Conservation (phyloP, 1,139 yeast genomes). For the Saccharomyces hybrid region DNA sequence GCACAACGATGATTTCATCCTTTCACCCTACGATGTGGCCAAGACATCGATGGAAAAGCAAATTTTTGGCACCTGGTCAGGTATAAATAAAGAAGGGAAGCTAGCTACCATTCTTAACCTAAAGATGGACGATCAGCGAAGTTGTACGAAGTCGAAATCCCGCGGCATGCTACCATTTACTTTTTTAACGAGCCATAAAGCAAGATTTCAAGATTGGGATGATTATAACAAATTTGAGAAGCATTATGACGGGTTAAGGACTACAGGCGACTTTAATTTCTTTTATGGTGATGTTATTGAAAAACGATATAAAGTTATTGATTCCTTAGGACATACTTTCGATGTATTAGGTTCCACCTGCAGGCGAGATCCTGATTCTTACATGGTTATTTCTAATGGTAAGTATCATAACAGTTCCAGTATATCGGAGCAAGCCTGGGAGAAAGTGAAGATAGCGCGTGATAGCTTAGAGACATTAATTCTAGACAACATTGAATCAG, state of each 20-base stretch:
- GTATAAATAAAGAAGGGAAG: slow-evolving; percentile 54
- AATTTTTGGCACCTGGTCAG: slow-evolving; percentile 84
- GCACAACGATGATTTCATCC: slow-evolving; percentile 38
- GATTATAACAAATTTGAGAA: slow-evolving; percentile 25
- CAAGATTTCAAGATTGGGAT: slow-evolving; percentile 42
- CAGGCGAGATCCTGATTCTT: slow-evolving; percentile 14
- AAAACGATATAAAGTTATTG: slow-evolving; percentile 33
- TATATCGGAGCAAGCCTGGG: slow-evolving; percentile 65
- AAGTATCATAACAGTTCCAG: slow-evolving; percentile 31
- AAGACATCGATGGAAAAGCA: slow-evolving; percentile 38
- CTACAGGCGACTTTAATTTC: slow-evolving; percentile 79
- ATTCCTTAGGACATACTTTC: slow-evolving; percentile 31
- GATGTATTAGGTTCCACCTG: slow-evolving; percentile 43
- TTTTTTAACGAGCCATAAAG: slow-evolving; percentile 40
- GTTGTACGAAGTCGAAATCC: slow-evolving; percentile 38
- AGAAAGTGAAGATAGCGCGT: slow-evolving; percentile 53
- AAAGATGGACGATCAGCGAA: slow-evolving; percentile 30
- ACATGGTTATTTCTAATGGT: slow-evolving; percentile 31
- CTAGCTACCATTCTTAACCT: slow-evolving; percentile 72
- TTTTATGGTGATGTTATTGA: slow-evolving; percentile 54
- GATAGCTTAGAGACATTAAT: slow-evolving; percentile 38
- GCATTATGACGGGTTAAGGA: slow-evolving; percentile 32
- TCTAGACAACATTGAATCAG: slow-evolving; percentile 11
- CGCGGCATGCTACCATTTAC: slow-evolving; percentile 65
- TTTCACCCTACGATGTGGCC: slow-evolving; percentile 73